Evolutionary conservation across 495 filamentous ascomycete genomes (phyloP).

Genomic region (Penicillium soppii): DNA sequence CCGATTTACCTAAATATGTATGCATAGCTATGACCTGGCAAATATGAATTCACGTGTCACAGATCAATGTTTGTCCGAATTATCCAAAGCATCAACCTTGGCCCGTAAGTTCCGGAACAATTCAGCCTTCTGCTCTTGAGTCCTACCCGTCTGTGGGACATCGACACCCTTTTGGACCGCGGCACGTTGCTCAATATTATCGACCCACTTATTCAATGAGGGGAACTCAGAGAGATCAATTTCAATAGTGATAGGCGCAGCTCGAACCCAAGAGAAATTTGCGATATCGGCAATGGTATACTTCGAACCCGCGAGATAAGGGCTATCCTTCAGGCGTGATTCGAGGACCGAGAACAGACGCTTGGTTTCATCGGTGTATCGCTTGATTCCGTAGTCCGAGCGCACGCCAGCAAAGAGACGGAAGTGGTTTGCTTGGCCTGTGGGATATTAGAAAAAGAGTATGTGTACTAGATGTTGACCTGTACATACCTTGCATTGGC

Average conservation of each 20-base stretch:
- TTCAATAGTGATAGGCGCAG: conserved; percentile 18
- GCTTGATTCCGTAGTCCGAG: conserved; percentile 42
- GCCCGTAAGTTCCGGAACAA: conserved; percentile 29
- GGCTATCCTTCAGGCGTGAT: conserved; percentile 40
- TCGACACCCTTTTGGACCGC: conserved; percentile 31
- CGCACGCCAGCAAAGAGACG: conserved; percentile 32
- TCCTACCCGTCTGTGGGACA: conserved; percentile 19
- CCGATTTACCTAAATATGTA: too few species aligned
- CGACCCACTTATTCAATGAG: conserved; percentile 30
- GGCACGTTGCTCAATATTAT: conserved; percentile 27
- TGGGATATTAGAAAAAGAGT: not conserved
- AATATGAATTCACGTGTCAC: too few species aligned
- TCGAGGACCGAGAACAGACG: conserved; percentile 44
- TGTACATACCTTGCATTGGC: conserved; percentile 35
- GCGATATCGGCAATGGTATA: conserved; percentile 46
- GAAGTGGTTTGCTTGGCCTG: conserved; percentile 47
- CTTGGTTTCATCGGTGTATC: conserved; percentile 39
- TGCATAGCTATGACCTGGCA: too few species aligned
- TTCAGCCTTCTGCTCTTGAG: conserved; percentile 29
- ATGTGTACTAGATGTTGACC: not conserved
- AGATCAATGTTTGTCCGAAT: conserved; percentile 27
- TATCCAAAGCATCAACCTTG: conserved; percentile 28
- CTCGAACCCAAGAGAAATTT: conserved; percentile 35
- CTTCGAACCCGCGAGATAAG: conserved; percentile 39
- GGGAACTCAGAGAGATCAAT: conserved; percentile 40